Evolutionary conservation across 2,329 filamentous ascomycete genomes (phyloP), one percentile per base, ranked within the genome.

Genomic region (Penicillium sp.): DNA sequence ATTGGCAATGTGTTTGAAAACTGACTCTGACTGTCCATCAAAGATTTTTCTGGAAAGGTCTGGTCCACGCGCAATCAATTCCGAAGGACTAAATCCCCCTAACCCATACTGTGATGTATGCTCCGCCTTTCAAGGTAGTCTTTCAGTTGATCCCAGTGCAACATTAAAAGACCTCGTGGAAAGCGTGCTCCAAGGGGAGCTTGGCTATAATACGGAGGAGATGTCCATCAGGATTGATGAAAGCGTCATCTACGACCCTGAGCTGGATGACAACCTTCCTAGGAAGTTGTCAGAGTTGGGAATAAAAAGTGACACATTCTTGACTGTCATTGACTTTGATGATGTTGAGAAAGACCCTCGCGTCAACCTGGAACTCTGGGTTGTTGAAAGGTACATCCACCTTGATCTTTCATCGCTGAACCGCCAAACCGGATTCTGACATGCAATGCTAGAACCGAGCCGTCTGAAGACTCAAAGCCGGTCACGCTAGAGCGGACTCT

Each of bases 101-200:
- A 95, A 96, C 65, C 89, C 89, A 0, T 83, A 90, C 8, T 99
- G 95, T 68, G 87, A 90, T 12, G 89, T 96, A 11, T 99, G 95
- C 75, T 86, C 91, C 59, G 87, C 90, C 20, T 88, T 86, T 61
- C 87, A 91, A 68, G 84, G 84, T 1, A 86, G 84, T 37, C 77
- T 92, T 1, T 81, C 84, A 25, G 86, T 91, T 10, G 90, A 96
- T 70, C 78, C 89, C 15, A 82, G 84, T 58, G 90, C 91, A 2
- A 96, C 90, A 0, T 79, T 99, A 7, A 84, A 87, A 38, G 87
- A 97, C 67, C 76, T 99, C 2, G 89, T 98, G 0, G 85, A 95
- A 52, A 84, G 85, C 47, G 84, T 96, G 43, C 78, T 97, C 48
- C 87, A 86, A 64, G 67, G 79, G 4, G 82, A 91, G 64, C 79